A percentile compares a stretch with the other conserved stretches of the same genome.
Conservation (phyloP, 257 asterid genomes). For the Solanum sejunctum region DNA sequence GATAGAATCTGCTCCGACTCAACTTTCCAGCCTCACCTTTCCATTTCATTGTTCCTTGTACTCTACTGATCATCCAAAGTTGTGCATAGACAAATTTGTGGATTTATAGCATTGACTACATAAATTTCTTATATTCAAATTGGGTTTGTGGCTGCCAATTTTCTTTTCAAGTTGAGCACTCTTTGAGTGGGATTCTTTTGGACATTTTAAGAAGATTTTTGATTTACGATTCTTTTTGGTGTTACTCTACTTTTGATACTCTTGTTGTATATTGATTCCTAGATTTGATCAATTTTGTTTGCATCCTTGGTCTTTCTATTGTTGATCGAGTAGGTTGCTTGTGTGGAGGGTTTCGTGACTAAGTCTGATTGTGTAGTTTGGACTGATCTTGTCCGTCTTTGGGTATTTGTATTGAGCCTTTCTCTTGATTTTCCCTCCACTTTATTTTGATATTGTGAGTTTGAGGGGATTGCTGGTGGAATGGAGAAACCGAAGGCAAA, state of each 20-base stretch:
- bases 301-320: not conserved
- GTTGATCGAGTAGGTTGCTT: not conserved
- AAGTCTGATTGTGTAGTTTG: not conserved
- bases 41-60: not conserved
- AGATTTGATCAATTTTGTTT: not conserved
- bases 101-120: not conserved
- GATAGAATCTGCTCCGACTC: not conserved
- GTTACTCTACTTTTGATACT: not conserved
- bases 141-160: not conserved
- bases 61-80: not conserved
- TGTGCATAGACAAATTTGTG: not conserved
- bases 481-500: too few relatives aligned
- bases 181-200: not conserved
- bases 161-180: not conserved
- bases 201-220: not conserved
- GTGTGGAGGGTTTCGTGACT: not conserved
- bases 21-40: not conserved
- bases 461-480: too few relatives aligned
- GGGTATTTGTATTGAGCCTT: not conserved
- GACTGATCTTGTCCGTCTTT: not conserved
- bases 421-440: not conserved
- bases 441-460: not conserved
- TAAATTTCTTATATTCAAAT: not conserved
- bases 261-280: not conserved
- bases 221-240: not conserved